Evolutionary conservation across 1,284 basidiomycete genomes (phyloP).

Genomic region (Gymnopus androsaceus): DNA sequence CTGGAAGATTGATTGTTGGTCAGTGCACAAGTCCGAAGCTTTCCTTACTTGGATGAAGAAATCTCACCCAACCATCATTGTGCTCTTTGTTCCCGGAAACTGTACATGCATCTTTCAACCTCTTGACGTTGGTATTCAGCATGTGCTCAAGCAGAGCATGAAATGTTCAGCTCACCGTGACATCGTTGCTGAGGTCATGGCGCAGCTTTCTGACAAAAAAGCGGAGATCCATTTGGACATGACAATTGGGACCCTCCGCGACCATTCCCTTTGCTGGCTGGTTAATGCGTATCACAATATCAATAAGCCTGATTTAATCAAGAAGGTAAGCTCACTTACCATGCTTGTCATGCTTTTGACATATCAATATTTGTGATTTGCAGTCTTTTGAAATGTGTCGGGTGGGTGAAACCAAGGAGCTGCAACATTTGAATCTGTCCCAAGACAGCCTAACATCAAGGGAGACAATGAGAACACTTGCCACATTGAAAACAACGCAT

Average conservation of each 20-base stretch:
- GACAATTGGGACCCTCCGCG: not conserved
- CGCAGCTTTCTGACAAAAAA: not conserved
- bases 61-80: not conserved
- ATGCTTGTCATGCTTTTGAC: not conserved
- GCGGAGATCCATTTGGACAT: not conserved
- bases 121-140: conserved; percentile 4
- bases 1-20: conserved; percentile 10
- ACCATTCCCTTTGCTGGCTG: conserved; percentile 1
- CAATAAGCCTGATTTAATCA: conserved; percentile 1
- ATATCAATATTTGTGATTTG: not conserved
- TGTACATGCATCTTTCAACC: conserved; percentile 6
- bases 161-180: not conserved
- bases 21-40: conserved; percentile 1
- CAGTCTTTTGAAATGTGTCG: not conserved
- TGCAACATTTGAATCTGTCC: too few relatives aligned
- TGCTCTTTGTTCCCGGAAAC: conserved; percentile 5
- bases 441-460: not conserved
- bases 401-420: not conserved
- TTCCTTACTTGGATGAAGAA: conserved; percentile 6
- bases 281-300: conserved; percentile 3
- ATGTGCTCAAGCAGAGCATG: not conserved
- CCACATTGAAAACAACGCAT: not conserved
- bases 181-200: not conserved
- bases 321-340: not conserved
- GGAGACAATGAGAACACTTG: not conserved